Conservation (phyloP, 2,329 filamentous ascomycete species). For the Colletotrichum limetticola region DNA sequence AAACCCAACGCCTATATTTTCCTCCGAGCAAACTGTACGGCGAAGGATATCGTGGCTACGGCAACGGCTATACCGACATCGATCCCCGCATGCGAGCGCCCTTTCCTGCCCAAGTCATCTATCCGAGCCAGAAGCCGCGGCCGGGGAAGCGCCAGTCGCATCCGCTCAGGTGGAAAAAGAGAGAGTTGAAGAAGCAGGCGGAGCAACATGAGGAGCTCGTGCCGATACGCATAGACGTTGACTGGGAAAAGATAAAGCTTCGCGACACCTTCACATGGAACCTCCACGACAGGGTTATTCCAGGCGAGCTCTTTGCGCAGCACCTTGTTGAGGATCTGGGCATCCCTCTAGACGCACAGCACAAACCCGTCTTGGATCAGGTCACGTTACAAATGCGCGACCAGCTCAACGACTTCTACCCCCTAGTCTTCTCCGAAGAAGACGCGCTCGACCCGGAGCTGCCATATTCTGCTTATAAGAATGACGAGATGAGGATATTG, state of each 20-base stretch:
- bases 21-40: constrained; percentile 70
- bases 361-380: constrained; percentile 71
- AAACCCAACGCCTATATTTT: constrained; percentile 64
- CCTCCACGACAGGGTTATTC: constrained; percentile 86
- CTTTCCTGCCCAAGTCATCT: constrained; percentile 64
- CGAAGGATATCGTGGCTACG: constrained; percentile 87
- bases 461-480: constrained; percentile 94
- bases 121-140: constrained; percentile 80
- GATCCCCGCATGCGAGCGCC: constrained; percentile 30
- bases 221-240: constrained; percentile 90
- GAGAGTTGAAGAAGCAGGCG: constrained; percentile 85
- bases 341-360: constrained; percentile 67
- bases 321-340: constrained; percentile 94
- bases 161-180: constrained; percentile 78
- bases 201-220: constrained; percentile 93
- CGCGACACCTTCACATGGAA: constrained; percentile 99
- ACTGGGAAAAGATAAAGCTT: constrained; percentile 94
- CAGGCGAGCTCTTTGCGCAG: constrained; percentile 84
- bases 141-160: constrained; percentile 81
- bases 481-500: constrained; percentile 97
- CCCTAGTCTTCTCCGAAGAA: constrained; percentile 89
- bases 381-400: constrained; percentile 80
- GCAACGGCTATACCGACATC: constrained; percentile 83
- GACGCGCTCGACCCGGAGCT: constrained; percentile 89
- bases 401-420: constrained; percentile 93